Base-by-base conservation (phyloP, 208 protist genomes). In the Trypanosomatidae sp. region DNA sequence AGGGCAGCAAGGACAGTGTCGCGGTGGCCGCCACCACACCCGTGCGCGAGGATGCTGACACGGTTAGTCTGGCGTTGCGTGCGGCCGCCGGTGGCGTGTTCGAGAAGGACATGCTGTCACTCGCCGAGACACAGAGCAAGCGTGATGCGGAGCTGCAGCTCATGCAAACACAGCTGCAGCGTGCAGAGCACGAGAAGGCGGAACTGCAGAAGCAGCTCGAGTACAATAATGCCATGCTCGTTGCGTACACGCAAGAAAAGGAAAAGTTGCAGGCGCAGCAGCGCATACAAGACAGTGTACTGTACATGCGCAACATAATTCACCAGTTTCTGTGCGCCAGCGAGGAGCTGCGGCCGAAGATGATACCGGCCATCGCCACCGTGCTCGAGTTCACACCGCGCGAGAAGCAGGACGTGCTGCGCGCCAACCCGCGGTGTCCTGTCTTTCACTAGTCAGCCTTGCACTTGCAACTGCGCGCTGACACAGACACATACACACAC, bases 321-420 rank as follows among this genome's bases (percentile, higher is more conserved):
- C 49, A 76, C 3, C 79, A 82, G 47, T 92, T 75, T 33, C 65
- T 92, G 10, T 87, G 66, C 26, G 56, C 78, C 0, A 49, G 51
- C 15, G 73, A 79, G 7, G 70, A 79, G 8, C 21, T 86, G 22
- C 74, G 84, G 1, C 53, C 78, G 3, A 71, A 85, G 48, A 88
- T 92, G 76, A 80, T 92, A 10, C 84, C 84, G 0, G 84, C 79
- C 5, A 92, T 92, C 38, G 63, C 70, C n/a, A 85, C 84, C 5
- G 79, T 88, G 5, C 53, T 92, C 26, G 76, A 86, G 40, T 88
- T 92, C 54, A 79, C 39, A 15, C 40, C 33, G n/a, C 65, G 65
- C 30, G 78, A 92, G 57, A 92, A 88, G 51, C 53, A 71, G 52
- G 70, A 64, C 13, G 64, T 92, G 0, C 56, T 66, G 33, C 48